phyloP scores from a whole-genome alignment of 2,329 filamentous ascomycete genomes.

The Metarhizium sp. region DNA sequence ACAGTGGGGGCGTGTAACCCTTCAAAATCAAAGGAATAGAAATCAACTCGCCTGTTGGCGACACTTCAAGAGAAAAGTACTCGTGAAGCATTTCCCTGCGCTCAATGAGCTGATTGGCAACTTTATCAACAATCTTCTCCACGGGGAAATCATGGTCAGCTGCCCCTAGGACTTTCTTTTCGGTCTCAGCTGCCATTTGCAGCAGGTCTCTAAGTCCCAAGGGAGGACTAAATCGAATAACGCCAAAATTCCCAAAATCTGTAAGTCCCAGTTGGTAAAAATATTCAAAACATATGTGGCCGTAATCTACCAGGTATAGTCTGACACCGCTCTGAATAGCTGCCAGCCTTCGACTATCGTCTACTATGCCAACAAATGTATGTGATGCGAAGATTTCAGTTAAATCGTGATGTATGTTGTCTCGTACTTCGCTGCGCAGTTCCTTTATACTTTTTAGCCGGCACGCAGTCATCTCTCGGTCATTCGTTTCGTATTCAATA shows the following conservation, averaged over 20 bases:
- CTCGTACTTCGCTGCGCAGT: conserved; percentile 71
- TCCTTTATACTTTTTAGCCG: conserved; percentile 78
- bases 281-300: conserved; percentile 74
- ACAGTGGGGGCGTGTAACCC: conserved; percentile 76
- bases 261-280: conserved; percentile 94
- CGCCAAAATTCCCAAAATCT: conserved; percentile 91
- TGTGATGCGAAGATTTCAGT: conserved; percentile 82
- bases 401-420: conserved; percentile 72
- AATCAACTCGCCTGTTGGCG: conserved; percentile 64
- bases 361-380: conserved; percentile 89
- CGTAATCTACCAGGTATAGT: conserved; percentile 89
- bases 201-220: conserved; percentile 64
- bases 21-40: conserved; percentile 79
- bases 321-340: conserved; percentile 90
- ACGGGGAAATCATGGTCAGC: conserved; percentile 54
- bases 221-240: conserved; percentile 69
- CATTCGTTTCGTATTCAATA: conserved; percentile 59
- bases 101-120: conserved; percentile 60
- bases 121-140: conserved; percentile 53
- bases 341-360: conserved; percentile 76
- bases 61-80: conserved; percentile 84
- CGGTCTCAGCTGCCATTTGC: conserved; percentile 60
- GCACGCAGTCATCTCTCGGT: conserved; percentile 60
- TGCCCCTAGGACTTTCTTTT: conserved; percentile 39
- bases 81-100: conserved; percentile 80